These are phyloP conservation scores for Verticillium nonalfalfae DNA, from an alignment of 2,329 filamentous ascomycete genomes.

Conservation along the genomic window DNA sequence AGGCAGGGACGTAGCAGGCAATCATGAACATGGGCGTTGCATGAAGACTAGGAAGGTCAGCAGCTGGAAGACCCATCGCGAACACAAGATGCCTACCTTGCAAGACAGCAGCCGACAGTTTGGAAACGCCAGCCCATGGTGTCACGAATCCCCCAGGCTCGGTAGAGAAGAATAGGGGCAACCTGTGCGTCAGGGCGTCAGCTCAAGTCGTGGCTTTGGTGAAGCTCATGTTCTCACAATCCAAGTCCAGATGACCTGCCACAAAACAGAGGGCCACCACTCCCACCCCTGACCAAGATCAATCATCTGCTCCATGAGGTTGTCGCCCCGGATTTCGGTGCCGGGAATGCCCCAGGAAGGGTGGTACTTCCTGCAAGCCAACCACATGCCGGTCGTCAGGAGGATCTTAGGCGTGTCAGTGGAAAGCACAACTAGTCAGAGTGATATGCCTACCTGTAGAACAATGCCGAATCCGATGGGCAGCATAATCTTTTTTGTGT, in stretches of 20 bases:
- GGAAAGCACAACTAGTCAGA: not conserved
- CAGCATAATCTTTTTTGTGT: conserved; percentile 32
- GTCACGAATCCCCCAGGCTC: conserved; percentile 46
- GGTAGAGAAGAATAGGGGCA: conserved; percentile 44
- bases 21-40: conserved; percentile 53
- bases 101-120: conserved; percentile 33
- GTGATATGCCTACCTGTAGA: conserved; percentile 33
- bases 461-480: conserved; percentile 40
- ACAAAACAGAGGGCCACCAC: conserved; percentile 51
- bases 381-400: conserved; percentile 46
- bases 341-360: conserved; percentile 38
- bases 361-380: conserved; percentile 53
- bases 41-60: conserved; percentile 31
- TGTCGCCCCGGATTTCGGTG: conserved; percentile 22
- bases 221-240: conserved; percentile 21
- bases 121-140: conserved; percentile 52
- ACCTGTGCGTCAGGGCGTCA: conserved; percentile 18
- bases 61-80: not conserved
- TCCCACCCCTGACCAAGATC: conserved; percentile 46
- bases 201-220: not conserved
- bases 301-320: conserved; percentile 32
- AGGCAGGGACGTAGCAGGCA: conserved; percentile 32
- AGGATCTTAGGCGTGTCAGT: conserved; percentile 31
- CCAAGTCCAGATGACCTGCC: conserved; percentile 50
- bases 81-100: conserved; percentile 17